phyloP scores from a whole-genome alignment of 208 protist species.

The Strigomonas oncopelti region DNA sequence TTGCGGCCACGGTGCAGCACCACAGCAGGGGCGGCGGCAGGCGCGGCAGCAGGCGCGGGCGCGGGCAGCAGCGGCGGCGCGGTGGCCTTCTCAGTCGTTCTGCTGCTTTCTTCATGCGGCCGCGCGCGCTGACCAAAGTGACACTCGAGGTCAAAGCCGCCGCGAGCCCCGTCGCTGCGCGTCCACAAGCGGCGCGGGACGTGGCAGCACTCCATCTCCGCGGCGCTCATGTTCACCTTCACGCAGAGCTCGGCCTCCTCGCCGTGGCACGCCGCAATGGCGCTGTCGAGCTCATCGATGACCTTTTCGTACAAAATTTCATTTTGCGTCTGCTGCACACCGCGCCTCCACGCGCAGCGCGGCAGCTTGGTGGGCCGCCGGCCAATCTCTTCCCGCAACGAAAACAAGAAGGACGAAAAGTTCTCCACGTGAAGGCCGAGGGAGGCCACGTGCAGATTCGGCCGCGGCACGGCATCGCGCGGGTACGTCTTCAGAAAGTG shows the following conservation, averaged over 20 bases:
- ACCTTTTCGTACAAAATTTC: slow-evolving; percentile 1
- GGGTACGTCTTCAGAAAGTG: background rate
- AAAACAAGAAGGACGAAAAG: slow-evolving; percentile 42
- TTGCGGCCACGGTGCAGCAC: too few relatives aligned
- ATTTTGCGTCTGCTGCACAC: slow-evolving; percentile 4
- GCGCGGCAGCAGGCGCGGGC: too few relatives aligned
- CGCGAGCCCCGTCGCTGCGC: background rate
- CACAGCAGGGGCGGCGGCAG: too few relatives aligned
- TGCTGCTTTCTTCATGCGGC: background rate
- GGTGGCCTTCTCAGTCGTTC: background rate
- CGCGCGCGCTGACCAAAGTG: background rate
- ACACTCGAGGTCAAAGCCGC: background rate
- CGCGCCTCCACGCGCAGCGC: background rate
- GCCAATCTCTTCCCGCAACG: slow-evolving; percentile 35
- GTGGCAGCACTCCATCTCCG: slow-evolving; percentile 17
- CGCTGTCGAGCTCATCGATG: slow-evolving; percentile 9
- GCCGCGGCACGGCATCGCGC: background rate
- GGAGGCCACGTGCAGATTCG: slow-evolving; percentile 24
- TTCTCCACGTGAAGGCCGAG: slow-evolving; percentile 80
- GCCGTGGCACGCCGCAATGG: background rate
- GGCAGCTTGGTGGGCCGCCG: background rate
- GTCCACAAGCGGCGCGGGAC: slow-evolving; percentile 8
- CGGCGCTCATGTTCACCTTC: slow-evolving; percentile 19
- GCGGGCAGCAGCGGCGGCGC: too few relatives aligned
- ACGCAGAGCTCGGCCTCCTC: background rate